A percentile compares a stretch with the other conserved stretches of the same genome.
These are phyloP conservation scores for Helminthosporium solani DNA, from an alignment of 2,329 filamentous ascomycete genomes.

Conservation along the genomic window DNA sequence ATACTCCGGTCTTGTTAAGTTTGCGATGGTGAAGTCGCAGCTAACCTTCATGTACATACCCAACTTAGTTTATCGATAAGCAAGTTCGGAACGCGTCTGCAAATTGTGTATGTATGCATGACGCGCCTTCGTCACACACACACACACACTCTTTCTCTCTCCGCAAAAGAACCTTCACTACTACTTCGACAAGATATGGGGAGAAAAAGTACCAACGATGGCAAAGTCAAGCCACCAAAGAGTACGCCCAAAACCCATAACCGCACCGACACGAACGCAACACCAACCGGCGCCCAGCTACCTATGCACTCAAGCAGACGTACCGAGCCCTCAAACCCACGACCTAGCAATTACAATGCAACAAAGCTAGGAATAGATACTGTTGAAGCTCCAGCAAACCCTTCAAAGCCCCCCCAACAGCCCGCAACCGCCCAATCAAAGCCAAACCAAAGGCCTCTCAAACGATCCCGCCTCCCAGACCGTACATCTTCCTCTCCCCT, in stretches of 20 bases:
- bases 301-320: constrained; percentile 13
- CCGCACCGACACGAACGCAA: constrained; percentile 9
- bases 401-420: neutral
- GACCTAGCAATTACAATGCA: neutral
- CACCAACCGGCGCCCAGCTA: constrained; percentile 16
- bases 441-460: constrained; percentile 8
- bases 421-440: constrained; percentile 5
- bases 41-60: constrained; percentile 1
- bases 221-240: constrained; percentile 20
- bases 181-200: constrained; percentile 10
- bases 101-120: neutral
- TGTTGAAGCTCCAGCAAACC: neutral
- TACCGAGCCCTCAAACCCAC: constrained; percentile 1
- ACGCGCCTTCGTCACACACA: neutral
- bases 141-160: neutral
- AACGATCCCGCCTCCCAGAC: constrained; percentile 22
- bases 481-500: constrained; percentile 15
- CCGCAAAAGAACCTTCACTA: neutral
- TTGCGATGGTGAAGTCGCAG: constrained; percentile 4
- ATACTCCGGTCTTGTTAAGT: neutral
- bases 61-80: constrained; percentile 18
- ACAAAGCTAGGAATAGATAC: constrained; percentile 7
- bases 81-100: constrained; percentile 13
- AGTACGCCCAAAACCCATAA: constrained; percentile 1
- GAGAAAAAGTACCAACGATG: constrained; percentile 27